Base-by-base conservation (phyloP, 441 rosid species). In the Mallotus japonicus region DNA sequence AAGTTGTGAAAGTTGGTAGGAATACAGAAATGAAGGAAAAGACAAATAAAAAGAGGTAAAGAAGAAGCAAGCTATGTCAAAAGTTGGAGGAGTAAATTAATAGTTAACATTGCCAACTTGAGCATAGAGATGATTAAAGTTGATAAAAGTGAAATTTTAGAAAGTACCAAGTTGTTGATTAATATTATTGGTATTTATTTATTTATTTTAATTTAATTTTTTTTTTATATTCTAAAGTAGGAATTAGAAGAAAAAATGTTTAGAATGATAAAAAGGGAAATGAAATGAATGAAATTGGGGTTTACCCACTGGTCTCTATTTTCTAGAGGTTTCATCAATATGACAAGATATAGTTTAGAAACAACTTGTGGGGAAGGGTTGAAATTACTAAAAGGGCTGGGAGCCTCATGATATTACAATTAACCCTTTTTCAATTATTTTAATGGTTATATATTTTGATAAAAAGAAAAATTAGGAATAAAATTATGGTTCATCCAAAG, bases 1-100 rank as follows among this genome's bases (percentile, higher is more conserved):
- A 78, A 79, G 83, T 79, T 77, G 78, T 61, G 37, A 67, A 57
- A 73, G 75, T 61, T 68, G 81, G 78, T 79, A 67, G 67, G 56
- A 51, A 63, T 16, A 15, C 54, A 42, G 40, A 69, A 10, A 57
- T 13, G 17, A 53, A n/a, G 58, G 62, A 67, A 17, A 19, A 62
- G 78, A 75, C 72, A 73, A 68, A 37, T 51, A 4, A 58, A 65
- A 28, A 56, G 20, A 56, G 71, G 0, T 19, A 13, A 69, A 40
- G 7, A 5, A 24, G 2, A 49, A 50, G 13, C 46, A 71, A 72
- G 71, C 62, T 59, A 77, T 74, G 73, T 57, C 66, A 57, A 67
- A 73, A 66, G 67, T 37, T 56, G 77, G 9, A 46, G 53, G 59
- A 73, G 67, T 28, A 47, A 51, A 61, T 37, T 5, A 61, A 13